These are phyloP conservation scores for Silene latifolia DNA, from an alignment of 148 eudicot genomes.

Conservation along the genomic window DNA sequence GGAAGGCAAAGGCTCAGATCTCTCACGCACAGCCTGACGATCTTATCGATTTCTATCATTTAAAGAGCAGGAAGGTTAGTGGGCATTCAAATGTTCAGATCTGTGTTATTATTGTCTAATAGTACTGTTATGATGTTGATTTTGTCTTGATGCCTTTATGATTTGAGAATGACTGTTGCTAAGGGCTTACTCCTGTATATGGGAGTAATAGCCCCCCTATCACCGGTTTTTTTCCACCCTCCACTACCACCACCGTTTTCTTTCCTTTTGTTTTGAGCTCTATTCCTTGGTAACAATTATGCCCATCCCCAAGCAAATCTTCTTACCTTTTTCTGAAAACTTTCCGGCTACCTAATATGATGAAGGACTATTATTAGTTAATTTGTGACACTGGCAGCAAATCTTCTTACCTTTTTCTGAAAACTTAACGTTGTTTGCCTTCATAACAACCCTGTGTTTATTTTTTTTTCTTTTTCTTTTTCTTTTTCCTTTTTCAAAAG, in stretches of 20 bases:
- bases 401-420: not conserved
- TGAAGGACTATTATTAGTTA: not conserved
- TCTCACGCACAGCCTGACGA: constrained; percentile 91
- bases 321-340: no score
- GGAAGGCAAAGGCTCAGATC: constrained; percentile 83
- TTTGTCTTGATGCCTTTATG: not conserved
- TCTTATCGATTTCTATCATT: constrained; percentile 91
- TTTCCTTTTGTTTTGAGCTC: not conserved
- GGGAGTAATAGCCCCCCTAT: no score
- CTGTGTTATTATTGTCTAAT: not conserved
- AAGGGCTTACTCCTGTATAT: not conserved
- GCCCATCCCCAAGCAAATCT: not conserved
- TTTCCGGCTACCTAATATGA: not conserved
- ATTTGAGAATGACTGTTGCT: not conserved
- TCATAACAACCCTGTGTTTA: not conserved
- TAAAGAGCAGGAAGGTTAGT: constrained; percentile 90
- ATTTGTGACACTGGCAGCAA: not conserved
- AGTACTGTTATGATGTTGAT: not conserved
- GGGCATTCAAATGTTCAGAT: not conserved
- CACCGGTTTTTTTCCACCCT: not conserved
- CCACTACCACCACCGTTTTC: not conserved
- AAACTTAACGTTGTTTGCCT: not conserved
- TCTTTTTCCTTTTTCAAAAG: not conserved
- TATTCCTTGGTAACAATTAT: not conserved
- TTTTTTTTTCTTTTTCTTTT: not conserved